A percentile compares a stretch with the other conserved stretches of the same genome.
Evolutionary conservation across 2,329 filamentous ascomycete species (phyloP).

Genomic region (Pseudocercospora crystallina): DNA sequence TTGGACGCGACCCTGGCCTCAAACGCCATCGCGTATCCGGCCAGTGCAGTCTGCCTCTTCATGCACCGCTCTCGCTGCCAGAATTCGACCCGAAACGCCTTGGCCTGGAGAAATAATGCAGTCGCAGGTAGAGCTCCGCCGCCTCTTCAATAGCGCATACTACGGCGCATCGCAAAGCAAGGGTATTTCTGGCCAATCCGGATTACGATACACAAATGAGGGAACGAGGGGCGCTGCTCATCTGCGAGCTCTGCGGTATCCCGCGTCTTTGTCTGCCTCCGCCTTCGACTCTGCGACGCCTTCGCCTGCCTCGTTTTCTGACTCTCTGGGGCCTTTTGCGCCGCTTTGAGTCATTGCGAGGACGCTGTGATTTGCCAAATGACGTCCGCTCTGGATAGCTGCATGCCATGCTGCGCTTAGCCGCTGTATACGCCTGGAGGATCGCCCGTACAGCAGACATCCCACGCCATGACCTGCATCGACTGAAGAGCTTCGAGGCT

Average conservation of each 20-base stretch:
- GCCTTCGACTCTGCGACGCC: constrained; percentile 4
- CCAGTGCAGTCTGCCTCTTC: constrained; percentile 1
- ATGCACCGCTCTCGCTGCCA: constrained; percentile 2
- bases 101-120: constrained; percentile 15
- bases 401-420: constrained; percentile 20
- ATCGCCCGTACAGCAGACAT: constrained; percentile 17
- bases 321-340: constrained; percentile 3
- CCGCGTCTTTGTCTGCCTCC: constrained; percentile 11
- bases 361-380: constrained; percentile 9
- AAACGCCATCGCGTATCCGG: constrained; percentile 4
- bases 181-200: constrained; percentile 20
- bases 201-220: constrained; percentile 9
- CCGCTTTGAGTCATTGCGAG: constrained; percentile 10
- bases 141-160: constrained; percentile 12
- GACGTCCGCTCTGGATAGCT: constrained; percentile 17
- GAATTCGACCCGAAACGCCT: constrained; percentile 12
- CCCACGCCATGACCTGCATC: constrained; percentile 15
- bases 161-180: constrained; percentile 18
- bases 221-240: constrained; percentile 4
- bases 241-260: constrained; percentile 10
- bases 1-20: background rate
- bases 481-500: constrained; percentile 6
- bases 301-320: background rate
- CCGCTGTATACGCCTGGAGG: constrained; percentile 17
- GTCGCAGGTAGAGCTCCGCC: constrained; percentile 23